Base-by-base conservation (phyloP, 225 moss, liverwort and hornwort genomes). In the Sphagnum tenellum region DNA sequence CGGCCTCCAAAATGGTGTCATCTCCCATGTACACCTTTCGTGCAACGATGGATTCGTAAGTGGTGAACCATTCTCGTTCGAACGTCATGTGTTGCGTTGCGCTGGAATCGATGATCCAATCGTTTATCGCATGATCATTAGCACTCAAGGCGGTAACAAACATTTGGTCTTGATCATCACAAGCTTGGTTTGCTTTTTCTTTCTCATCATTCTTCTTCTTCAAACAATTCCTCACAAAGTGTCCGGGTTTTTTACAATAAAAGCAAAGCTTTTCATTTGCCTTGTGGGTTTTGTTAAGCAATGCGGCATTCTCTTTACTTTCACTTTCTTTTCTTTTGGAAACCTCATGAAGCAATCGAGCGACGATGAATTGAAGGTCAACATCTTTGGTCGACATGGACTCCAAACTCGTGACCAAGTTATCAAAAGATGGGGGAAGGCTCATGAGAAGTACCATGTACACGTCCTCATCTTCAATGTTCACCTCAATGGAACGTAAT, bases 181-280 rank as follows among this genome's bases (percentile, higher is more conserved):
- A 10, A 10, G 59, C 59, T 10, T 10, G 11, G 2, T 60, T 60
- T 1, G 59, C 59, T 10, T 13, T 60, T 14, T 60, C 59, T 14
- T 60, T 60, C 2, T 60, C 59, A 10, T 29, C 29, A 29, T 60
- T 60, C 2, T 2, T 60, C 59, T 60, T 60, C 12, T 12, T 6
- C 11, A 12, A 60, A 14, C 59, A 60, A 60, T 12, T 10, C 2
- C 59, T 60, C 29, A 14, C 59, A 60, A 60, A 10, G 1, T 60
- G 59, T 9, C 59, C 59, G 2, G 59, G 59, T 60, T 60, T 60
- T 1, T 14, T 7, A 60, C 59, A 60, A 60, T 60, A 6, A 2
- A 60, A 60, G 59, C 59, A 60, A 9, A 60, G 29, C 59, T 14
- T 60, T 60, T 60, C 7, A 1, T 60, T 60, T 60, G 59, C 1